Percentiles rank a stretch among this genome's conserved stretches.
These are phyloP conservation scores for Auricularia sp. DNA, from an alignment of 768 basidiomycete species.

Conservation along the genomic window DNA sequence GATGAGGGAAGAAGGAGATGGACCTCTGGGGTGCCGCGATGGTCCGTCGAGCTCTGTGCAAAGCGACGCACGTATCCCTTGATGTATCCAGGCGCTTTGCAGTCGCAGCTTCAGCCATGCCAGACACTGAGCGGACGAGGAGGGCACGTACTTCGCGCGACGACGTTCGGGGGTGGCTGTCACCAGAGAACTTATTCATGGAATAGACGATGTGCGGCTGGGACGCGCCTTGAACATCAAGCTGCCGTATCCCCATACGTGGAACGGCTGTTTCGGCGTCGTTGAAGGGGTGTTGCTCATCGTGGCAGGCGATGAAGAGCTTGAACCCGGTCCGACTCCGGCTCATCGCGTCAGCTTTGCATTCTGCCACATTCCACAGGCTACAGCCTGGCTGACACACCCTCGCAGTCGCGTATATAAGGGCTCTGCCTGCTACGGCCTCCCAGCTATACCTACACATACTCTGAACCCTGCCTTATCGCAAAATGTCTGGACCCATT, in stretches of 20 bases:
- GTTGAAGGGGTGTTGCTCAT: too few relatives aligned
- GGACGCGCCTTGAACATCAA: background rate
- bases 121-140: background rate
- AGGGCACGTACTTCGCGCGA: slow-evolving; percentile 43
- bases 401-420: too few relatives aligned
- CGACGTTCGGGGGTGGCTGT: slow-evolving; percentile 76
- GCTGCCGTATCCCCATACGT: background rate
- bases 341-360: too few relatives aligned
- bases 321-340: too few relatives aligned
- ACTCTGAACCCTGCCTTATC: background rate
- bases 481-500: background rate
- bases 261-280: too few relatives aligned
- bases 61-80: slow-evolving; percentile 88
- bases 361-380: too few relatives aligned
- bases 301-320: too few relatives aligned
- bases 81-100: slow-evolving; percentile 63
- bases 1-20: slow-evolving; percentile 3
- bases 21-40: slow-evolving; percentile 82
- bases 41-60: slow-evolving; percentile 86
- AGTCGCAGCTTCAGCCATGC: background rate
- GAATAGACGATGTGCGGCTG: slow-evolving; percentile 70
- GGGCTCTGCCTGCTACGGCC: too few relatives aligned
- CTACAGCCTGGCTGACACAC: too few relatives aligned
- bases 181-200: too few relatives aligned
- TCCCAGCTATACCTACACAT: background rate